These are phyloP conservation scores for Paramecium bursaria DNA, from an alignment of 73 alveolate genomes.

Conservation along the genomic window DNA sequence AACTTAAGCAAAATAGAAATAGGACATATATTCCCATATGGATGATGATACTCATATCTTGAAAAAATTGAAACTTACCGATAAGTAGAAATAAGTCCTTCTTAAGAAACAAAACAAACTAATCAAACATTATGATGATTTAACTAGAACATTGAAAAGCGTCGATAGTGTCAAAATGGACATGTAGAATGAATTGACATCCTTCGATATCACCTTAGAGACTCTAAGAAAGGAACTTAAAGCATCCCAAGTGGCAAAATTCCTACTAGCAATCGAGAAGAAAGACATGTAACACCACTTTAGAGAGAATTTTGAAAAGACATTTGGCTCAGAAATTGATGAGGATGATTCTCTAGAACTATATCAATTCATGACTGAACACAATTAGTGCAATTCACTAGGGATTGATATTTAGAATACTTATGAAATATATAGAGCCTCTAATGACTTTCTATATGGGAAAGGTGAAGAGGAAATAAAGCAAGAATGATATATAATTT, in stretches of 20 bases:
- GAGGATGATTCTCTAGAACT: slow-evolving; percentile 59
- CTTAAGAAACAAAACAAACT: slow-evolving; percentile 15
- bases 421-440: slow-evolving; percentile 47
- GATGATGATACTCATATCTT: too few relatives aligned
- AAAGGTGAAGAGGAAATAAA: too few relatives aligned
- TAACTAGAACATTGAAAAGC: neutral
- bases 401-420: slow-evolving; percentile 52
- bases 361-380: slow-evolving; percentile 56
- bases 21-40: slow-evolving; percentile 21
- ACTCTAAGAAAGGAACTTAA: slow-evolving; percentile 24
- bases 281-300: slow-evolving; percentile 49
- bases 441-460: slow-evolving; percentile 19
- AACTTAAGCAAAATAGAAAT: neutral
- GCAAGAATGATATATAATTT: too few relatives aligned
- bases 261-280: slow-evolving; percentile 43
- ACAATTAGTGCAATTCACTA: slow-evolving; percentile 44
- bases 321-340: slow-evolving; percentile 28
- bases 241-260: slow-evolving; percentile 43
- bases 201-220: slow-evolving; percentile 36
- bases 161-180: neutral
- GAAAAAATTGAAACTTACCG: slow-evolving; percentile 30
- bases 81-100: slow-evolving; percentile 41
- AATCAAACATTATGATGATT: slow-evolving; percentile 12
- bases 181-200: slow-evolving; percentile 6
- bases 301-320: slow-evolving; percentile 36